Conservation (phyloP, 768 basidiomycete genomes). For the Imleria badia region DNA sequence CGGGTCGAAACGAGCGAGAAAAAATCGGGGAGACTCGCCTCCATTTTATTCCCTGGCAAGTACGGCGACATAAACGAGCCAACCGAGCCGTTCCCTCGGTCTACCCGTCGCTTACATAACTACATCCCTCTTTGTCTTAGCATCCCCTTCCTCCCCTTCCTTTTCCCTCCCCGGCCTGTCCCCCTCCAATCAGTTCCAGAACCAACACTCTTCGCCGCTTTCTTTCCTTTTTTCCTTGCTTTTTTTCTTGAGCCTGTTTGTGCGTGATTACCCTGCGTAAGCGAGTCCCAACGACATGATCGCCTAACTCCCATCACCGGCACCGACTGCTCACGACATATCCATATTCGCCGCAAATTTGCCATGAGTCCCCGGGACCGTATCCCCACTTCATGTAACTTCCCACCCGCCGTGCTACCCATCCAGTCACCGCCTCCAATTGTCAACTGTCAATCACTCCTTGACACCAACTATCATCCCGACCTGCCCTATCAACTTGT, state of each 20-base stretch:
- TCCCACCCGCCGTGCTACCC: background rate
- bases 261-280: background rate
- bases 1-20: conserved; percentile 4
- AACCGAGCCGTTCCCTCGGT: conserved; percentile 17
- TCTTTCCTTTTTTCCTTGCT: too few species aligned
- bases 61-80: conserved; percentile 17
- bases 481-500: background rate
- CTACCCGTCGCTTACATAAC: conserved; percentile 3
- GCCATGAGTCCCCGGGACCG: background rate
- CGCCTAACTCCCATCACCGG: background rate
- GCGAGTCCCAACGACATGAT: background rate
- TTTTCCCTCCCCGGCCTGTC: background rate
- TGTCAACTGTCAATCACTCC: background rate
- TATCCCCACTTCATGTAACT: background rate
- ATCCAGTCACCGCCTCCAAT: background rate
- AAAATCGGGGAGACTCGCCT: background rate
- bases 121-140: background rate
- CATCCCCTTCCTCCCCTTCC: background rate
- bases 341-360: conserved; percentile 6
- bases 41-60: conserved; percentile 23
- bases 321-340: conserved; percentile 5
- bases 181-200: conserved; percentile 1
- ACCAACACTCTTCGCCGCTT: background rate
- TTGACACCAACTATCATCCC: background rate
- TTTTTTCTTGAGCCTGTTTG: background rate